Evolutionary conservation across 352 stramenopile genomes (phyloP), one percentile per base, ranked within the genome.

Genomic region (Pythium aquatile): DNA sequence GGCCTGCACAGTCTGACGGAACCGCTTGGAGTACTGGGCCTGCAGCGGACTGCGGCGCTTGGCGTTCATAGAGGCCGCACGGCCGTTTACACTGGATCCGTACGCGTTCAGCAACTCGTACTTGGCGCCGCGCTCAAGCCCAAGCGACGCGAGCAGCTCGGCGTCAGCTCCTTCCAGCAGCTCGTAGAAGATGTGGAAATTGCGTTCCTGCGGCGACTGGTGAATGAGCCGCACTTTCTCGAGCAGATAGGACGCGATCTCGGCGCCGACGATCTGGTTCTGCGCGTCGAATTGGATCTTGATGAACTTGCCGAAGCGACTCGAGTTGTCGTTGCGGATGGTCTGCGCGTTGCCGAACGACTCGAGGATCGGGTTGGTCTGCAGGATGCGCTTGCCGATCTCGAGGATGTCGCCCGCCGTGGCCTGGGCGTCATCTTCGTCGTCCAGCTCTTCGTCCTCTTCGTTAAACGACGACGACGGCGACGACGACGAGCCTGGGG

Each of bases 341-440:
- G 97, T 99, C 63, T 96, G 88, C 1, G 97, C 97, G 67, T 99
- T 99, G 39, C 97, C 97, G 75, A 99, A 99, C 29, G 88, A 96
- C 75, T 99, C 97, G 17, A 99, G 75, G 64, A 99, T 98, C 30
- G 97, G 97, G 65, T 99, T 99, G 9, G 91, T 98, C 77, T 98
- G 95, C 29, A 98, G 67, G 28, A 98, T 97, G 51, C 94, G 83
- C 28, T 79, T 77, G 13, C 86, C 85, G 56, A 96, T 93, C 66
- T 93, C 81, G 26, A 87, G 76, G 14, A 85, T 83, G 29, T 78
- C 81, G 33, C 65, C 61, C 7, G 63, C 72, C 6, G 60, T 66
- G 5, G 69, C 54, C 7, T 56, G 17, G 8, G 76, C 55, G 11
- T 63, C 53, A 11, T 61, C 65, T 2, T 64, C 55, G 16, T 55